These are phyloP conservation scores for Alternaria viburni DNA, from an alignment of 2,329 filamentous ascomycete genomes.

Conservation along the genomic window DNA sequence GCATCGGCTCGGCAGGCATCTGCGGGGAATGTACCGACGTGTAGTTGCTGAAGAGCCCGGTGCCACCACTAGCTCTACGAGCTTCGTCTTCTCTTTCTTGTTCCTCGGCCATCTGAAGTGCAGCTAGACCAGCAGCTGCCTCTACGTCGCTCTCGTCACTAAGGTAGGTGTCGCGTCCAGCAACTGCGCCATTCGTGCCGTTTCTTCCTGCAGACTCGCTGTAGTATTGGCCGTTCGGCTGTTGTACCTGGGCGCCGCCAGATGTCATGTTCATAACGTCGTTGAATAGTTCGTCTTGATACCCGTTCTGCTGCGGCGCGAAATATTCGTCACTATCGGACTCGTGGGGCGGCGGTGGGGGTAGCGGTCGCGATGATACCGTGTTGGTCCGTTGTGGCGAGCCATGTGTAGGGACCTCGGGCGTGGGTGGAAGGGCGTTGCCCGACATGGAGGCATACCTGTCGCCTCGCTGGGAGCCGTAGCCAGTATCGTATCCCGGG, in stretches of 20 bases:
- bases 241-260: constrained; percentile 39
- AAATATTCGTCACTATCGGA: constrained; percentile 52
- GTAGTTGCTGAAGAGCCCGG: constrained; percentile 60
- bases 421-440: constrained; percentile 54
- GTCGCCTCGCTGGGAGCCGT: constrained; percentile 34
- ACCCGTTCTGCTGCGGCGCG: constrained; percentile 38
- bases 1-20: constrained; percentile 40
- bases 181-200: constrained; percentile 56
- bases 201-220: constrained; percentile 32
- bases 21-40: constrained; percentile 51
- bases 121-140: constrained; percentile 80
- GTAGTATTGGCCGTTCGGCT: constrained; percentile 43
- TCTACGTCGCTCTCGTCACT: constrained; percentile 86
- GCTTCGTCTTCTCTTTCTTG: constrained; percentile 68
- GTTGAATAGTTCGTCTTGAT: constrained; percentile 64
- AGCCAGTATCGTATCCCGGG: constrained; percentile 38
- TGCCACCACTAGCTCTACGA: constrained; percentile 65
- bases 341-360: constrained; percentile 66
- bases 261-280: constrained; percentile 61
- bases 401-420: constrained; percentile 57
- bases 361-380: constrained; percentile 63
- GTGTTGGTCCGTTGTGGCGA: constrained; percentile 60
- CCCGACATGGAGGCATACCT: constrained; percentile 41
- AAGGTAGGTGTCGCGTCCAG: constrained; percentile 35
- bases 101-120: constrained; percentile 83